These are phyloP conservation scores for Scleroderma citrinum DNA, from an alignment of 768 basidiomycete species.

Conservation along the genomic window DNA sequence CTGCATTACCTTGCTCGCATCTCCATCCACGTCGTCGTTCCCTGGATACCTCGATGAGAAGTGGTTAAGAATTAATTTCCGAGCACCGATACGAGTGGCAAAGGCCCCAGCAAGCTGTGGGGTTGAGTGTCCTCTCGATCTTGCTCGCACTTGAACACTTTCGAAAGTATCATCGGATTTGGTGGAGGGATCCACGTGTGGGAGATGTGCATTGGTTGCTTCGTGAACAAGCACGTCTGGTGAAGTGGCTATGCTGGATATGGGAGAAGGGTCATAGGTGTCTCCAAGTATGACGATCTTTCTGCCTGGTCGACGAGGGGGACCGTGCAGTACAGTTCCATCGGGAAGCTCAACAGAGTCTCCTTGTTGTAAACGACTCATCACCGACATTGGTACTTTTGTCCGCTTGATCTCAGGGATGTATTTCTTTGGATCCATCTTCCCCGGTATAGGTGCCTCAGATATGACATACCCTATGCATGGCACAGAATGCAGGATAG, in stretches of 20 bases:
- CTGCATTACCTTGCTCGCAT: slow-evolving; percentile 52
- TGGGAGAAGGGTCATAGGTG: slow-evolving; percentile 73
- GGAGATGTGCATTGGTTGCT: slow-evolving; percentile 83
- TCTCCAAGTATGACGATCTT: slow-evolving; percentile 83
- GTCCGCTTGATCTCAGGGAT: slow-evolving; percentile 65
- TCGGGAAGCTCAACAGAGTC: slow-evolving; percentile 59
- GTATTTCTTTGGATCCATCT: slow-evolving; percentile 64
- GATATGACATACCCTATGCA: slow-evolving; percentile 74
- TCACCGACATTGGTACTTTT: slow-evolving; percentile 59
- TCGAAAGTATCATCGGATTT: slow-evolving; percentile 58
- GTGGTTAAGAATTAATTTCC: slow-evolving; percentile 71
- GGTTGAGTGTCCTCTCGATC: slow-evolving; percentile 82
- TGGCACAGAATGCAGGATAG: slow-evolving; percentile 74
- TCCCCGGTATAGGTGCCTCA: slow-evolving; percentile 71
- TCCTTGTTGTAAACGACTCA: slow-evolving; percentile 63
- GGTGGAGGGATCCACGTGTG: slow-evolving; percentile 52
- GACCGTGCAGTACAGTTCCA: slow-evolving; percentile 67
- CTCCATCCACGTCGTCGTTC: slow-evolving; percentile 46
- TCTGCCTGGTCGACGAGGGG: slow-evolving; percentile 57
- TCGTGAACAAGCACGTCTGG: slow-evolving; percentile 82
- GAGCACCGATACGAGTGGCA: slow-evolving; percentile 58
- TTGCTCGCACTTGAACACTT: slow-evolving; percentile 56
- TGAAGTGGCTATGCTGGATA: slow-evolving; percentile 51
- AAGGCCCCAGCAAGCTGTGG: slow-evolving; percentile 87
- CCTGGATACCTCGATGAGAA: slow-evolving; percentile 80